A percentile compares a stretch with the other conserved stretches of the same genome.
phyloP scores from a whole-genome alignment of 2,329 filamentous ascomycete genomes.

The Alternaria longipes region DNA sequence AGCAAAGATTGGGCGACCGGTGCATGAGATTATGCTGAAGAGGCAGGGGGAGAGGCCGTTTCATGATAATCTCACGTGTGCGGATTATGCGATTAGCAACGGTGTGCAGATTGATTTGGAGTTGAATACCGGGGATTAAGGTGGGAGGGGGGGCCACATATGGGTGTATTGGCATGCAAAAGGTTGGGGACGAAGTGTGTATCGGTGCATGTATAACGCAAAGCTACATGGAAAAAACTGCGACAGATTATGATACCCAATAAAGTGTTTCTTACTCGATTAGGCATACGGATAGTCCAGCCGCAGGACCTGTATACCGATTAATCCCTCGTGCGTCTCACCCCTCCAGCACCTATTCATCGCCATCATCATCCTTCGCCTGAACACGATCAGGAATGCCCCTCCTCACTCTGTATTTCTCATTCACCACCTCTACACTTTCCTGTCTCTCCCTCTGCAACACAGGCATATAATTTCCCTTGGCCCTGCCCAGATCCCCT shows the following conservation, averaged over 20 bases:
- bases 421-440: constrained; percentile 69
- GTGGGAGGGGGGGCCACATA: background rate
- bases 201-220: background rate
- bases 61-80: constrained; percentile 86
- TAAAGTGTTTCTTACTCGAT: background rate
- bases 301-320: background rate
- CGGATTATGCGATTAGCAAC: constrained; percentile 94
- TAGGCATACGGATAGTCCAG: background rate
- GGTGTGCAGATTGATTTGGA: constrained; percentile 72
- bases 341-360: constrained; percentile 31
- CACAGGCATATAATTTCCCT: constrained; percentile 67
- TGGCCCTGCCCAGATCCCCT: constrained; percentile 61
- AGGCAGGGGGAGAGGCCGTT: constrained; percentile 92
- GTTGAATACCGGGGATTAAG: constrained; percentile 48
- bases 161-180: background rate
- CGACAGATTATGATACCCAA: constrained; percentile 8
- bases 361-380: constrained; percentile 38
- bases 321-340: background rate
- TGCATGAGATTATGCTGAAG: constrained; percentile 91
- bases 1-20: constrained; percentile 84
- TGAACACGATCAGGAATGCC: constrained; percentile 44
- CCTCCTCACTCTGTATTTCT: constrained; percentile 64
- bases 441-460: constrained; percentile 66
- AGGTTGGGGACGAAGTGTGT: background rate
- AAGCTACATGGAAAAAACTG: background rate